Conservation (phyloP, 176 grass and related monocot genomes). For the Aegilops speltoides region DNA sequence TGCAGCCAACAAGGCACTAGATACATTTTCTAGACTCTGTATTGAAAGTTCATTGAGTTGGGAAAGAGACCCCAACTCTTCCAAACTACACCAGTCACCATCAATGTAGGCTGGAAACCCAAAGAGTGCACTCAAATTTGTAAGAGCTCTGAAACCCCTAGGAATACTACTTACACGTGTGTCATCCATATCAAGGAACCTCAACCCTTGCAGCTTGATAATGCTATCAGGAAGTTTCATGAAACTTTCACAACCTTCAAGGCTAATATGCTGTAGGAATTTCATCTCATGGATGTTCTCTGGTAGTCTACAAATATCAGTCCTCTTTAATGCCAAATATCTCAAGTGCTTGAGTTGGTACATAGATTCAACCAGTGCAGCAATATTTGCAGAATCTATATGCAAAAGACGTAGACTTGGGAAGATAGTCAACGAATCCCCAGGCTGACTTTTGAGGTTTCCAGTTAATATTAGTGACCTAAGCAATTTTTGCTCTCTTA, state of each 20-base stretch:
- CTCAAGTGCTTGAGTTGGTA: background rate
- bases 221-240: background rate
- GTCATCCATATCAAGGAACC: background rate
- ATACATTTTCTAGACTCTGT: background rate
- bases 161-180: background rate
- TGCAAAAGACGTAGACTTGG: background rate
- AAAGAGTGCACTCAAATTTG: background rate
- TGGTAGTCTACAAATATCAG: background rate
- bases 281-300: background rate
- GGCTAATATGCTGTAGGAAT: background rate
- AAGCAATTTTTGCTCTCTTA: background rate
- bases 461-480: background rate
- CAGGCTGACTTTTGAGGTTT: background rate
- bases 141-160: background rate
- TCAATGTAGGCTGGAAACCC: background rate
- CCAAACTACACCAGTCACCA: constrained; percentile 1
- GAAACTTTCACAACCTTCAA: background rate
- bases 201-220: background rate
- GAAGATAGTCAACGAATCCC: background rate
- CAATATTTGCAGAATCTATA: background rate
- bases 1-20: background rate
- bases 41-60: background rate
- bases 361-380: background rate
- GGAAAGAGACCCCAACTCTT: constrained; percentile 17
- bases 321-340: background rate